These are phyloP conservation scores for Scheffersomyces stambukii DNA, from an alignment of 1,139 yeast genomes.

Conservation along the genomic window DNA sequence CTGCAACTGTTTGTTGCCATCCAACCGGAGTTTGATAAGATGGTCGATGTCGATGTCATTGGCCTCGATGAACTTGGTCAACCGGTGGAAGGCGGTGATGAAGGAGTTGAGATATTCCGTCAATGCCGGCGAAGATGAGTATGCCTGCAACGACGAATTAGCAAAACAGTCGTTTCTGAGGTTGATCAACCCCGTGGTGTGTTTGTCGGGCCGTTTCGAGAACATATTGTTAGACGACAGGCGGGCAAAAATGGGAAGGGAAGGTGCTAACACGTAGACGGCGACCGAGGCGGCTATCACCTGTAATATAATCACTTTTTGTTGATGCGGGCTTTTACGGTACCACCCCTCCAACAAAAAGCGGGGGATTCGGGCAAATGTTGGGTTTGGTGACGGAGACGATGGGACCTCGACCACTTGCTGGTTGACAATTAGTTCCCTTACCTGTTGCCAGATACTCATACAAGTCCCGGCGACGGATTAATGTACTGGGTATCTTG, in stretches of 20 bases:
- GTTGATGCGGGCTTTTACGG: slow-evolving; percentile 8
- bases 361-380: slow-evolving; percentile 6
- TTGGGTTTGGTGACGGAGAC: slow-evolving; percentile 1
- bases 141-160: slow-evolving; percentile 84
- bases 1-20: slow-evolving; percentile 9
- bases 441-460: slow-evolving; percentile 10
- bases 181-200: slow-evolving; percentile 80
- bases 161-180: slow-evolving; percentile 89
- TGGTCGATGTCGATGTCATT: slow-evolving; percentile 20
- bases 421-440: slow-evolving; percentile 10
- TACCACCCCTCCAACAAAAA: slow-evolving; percentile 9
- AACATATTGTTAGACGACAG: slow-evolving; percentile 38
- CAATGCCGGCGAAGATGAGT: slow-evolving; percentile 64
- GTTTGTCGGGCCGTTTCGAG: slow-evolving; percentile 61
- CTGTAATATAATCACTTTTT: slow-evolving; percentile 6
- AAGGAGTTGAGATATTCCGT: slow-evolving; percentile 56
- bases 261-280: slow-evolving; percentile 23
- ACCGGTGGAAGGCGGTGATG: slow-evolving; percentile 21
- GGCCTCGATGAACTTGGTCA: slow-evolving; percentile 23
- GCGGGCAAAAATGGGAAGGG: slow-evolving; percentile 6
- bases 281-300: slow-evolving; percentile 11
- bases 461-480: too few species aligned
- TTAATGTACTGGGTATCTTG: too few species aligned
- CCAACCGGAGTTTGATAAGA: slow-evolving; percentile 12
- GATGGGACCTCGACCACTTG: slow-evolving; percentile 3